Base-by-base conservation (phyloP, 2,329 filamentous ascomycete genomes). In the Colletotrichum noveboracense region DNA sequence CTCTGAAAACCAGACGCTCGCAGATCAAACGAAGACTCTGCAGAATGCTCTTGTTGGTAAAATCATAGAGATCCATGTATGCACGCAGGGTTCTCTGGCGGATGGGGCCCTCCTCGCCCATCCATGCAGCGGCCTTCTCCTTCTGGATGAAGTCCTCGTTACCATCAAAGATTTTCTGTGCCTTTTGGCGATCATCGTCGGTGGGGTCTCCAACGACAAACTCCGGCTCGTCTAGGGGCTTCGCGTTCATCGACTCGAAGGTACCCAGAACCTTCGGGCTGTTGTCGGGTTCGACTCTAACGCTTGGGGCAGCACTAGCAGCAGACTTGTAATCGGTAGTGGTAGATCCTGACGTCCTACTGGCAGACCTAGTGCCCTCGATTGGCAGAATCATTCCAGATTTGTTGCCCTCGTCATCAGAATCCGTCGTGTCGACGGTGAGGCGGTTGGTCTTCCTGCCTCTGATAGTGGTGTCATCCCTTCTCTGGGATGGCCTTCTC, bases 31-130 rank as follows among this genome's bases (percentile, higher is more conserved):
- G 93, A 77, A 98, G 88, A 9, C 95, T 92, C 48, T 90, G 89
- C 18, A 98, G 89, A 64, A 98, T 93, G 83, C 95, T 98, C 80
- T 94, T 89, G 79, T 94, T 93, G 9, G 91, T 88, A 87, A 97
- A 98, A 82, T 98, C 94, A 82, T 96, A 98, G 13, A 98, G 87
- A 76, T 95, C 93, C 94, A 99, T 98, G 84, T 98, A 99, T 1
- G 96, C 96, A 78, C 87, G 85, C 26, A 93, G 82, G 1, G 90
- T 92, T 26, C 91, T 87, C 80, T 92, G 89, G 18, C 91, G 87
- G 36, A 91, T 85, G 3, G 87, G 87, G 1, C 91, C 91, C 77
- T 93, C 91, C 80, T 97, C 95, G 79, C 97, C 97, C 85, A 98
- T 93, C 93, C 95, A 97, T 32, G 95, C 91, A 30, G 96, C 96